Evolutionary conservation across 2,329 filamentous ascomycete genomes (phyloP), one percentile per base, ranked within the genome.

Genomic region (Colletotrichum euphorbiae): DNA sequence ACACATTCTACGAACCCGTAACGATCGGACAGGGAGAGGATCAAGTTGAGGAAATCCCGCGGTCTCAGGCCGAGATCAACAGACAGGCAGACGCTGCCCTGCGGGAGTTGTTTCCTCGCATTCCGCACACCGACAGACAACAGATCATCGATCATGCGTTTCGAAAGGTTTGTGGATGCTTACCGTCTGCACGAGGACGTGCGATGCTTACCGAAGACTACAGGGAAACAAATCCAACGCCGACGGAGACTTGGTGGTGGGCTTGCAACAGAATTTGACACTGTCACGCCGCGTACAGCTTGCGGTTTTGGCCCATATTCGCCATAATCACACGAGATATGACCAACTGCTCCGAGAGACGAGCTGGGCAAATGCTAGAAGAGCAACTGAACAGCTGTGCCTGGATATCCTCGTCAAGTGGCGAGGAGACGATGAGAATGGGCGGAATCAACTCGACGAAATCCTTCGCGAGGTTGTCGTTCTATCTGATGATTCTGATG

Each of bases 371-470:
- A 87, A 87, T 73, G 88, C 89, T 59, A 83, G 89, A 70, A 89
- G 85, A 77, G 83, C 84, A 45, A 88, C 90, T 50, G 87, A 90
- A 72, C 77, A 82, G 36, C 79, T 88, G 13, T 91, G 89, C 70
- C 80, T 91, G 51, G 89, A 90, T 71, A 81, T 88, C 60, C 85
- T 91, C 76, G 85, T 90, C 81, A 90, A 90, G 85, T 91, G 89
- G 89, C 88, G 89, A 80, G 89, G 89, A 62, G 89, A 91, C 72
- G 89, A 91, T 76, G 89, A 91, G 75, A 90, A 85, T 17, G 89
- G 89, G 28, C 86, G 89, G 55, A 89, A 91, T 72, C 87, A 90
- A 75, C 82, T 91, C 15, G 89, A 91, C 67, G 88, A 91, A 74
- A 90, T 91, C 65, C 80, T 91, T 38, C 83, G 87, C 57, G 89